Conservation (phyloP, 2,329 filamentous ascomycete genomes). For the Ceratocystis colombiana region DNA sequence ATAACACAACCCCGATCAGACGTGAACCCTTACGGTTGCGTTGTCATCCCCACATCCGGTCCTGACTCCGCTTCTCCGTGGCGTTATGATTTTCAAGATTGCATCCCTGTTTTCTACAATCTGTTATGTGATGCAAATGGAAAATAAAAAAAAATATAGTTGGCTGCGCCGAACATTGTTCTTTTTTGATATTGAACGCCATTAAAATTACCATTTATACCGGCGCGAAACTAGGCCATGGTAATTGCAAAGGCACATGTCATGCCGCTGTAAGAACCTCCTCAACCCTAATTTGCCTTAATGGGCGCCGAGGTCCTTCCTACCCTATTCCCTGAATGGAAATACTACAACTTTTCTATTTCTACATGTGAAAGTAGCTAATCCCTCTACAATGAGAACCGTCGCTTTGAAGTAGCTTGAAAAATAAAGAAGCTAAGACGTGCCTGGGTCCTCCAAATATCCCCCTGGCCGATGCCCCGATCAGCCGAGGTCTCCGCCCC, state of each 20-base stretch:
- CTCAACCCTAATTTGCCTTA: background rate
- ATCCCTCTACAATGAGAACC: background rate
- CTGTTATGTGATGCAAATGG: background rate
- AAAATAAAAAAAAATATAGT: background rate
- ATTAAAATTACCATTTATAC: background rate
- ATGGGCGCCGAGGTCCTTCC: background rate
- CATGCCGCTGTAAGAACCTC: background rate
- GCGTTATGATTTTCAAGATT: too few species aligned
- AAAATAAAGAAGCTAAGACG: background rate
- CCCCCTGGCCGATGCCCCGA: conserved; percentile 22
- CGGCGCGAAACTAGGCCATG: background rate
- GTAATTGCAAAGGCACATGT: conserved; percentile 4
- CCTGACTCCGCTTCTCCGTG: conserved; percentile 17
- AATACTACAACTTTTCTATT: background rate
- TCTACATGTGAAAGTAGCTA: background rate
- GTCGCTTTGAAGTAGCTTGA: background rate
- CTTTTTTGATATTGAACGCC: background rate
- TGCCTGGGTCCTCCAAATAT: background rate
- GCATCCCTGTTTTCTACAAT: background rate
- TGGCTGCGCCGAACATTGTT: too few species aligned
- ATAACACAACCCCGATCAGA: background rate
- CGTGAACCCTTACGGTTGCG: background rate
- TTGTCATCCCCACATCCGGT: conserved; percentile 11
- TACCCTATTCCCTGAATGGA: background rate
- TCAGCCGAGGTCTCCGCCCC: conserved; percentile 22